Conservation (phyloP, 345 rosid genomes). For the Gossypium bickii region DNA sequence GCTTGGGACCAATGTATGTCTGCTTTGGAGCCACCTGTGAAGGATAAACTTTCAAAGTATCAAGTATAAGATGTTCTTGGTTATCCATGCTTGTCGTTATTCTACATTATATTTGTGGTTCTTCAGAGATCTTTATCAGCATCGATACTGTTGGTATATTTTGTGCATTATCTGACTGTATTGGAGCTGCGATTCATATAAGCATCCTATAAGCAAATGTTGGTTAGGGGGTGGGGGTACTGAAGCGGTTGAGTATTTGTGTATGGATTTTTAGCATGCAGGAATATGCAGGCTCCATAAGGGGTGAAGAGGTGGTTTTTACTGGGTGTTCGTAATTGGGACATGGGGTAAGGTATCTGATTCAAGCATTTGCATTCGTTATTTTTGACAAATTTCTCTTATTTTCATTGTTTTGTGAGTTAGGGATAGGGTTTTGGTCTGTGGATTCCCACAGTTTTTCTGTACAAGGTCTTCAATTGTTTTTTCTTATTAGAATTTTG, state of each 20-base stretch:
- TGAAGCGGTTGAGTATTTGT: slow-evolving; percentile 5
- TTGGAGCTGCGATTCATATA: slow-evolving; percentile 20
- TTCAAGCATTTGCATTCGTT: slow-evolving; percentile 11
- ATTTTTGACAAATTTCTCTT: not conserved
- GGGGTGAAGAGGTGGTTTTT: slow-evolving; percentile 14
- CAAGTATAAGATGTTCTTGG: slow-evolving; percentile 39
- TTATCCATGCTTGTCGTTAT: slow-evolving; percentile 8
- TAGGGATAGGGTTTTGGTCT: slow-evolving; percentile 6
- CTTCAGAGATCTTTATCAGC: slow-evolving; percentile 15
- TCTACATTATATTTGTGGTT: slow-evolving; percentile 10
- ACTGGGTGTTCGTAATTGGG: slow-evolving; percentile 1
- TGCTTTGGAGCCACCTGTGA: slow-evolving; percentile 76
- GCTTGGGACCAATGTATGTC: slow-evolving; percentile 88
- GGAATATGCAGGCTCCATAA: slow-evolving; percentile 21
- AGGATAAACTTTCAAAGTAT: slow-evolving; percentile 82
- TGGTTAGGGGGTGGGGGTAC: slow-evolving; percentile 17
- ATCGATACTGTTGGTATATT: slow-evolving; percentile 16
- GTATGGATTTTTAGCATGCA: slow-evolving; percentile 18
- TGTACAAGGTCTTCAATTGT: not conserved
- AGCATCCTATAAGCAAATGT: slow-evolving; percentile 18
- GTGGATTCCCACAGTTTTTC: not conserved
- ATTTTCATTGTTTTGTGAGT: slow-evolving; percentile 1
- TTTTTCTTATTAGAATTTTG: not conserved
- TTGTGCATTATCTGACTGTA: slow-evolving; percentile 19
- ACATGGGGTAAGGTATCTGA: not conserved